phyloP scores from a whole-genome alignment of 345 rosid species.

The Rhodamnia argentea region DNA sequence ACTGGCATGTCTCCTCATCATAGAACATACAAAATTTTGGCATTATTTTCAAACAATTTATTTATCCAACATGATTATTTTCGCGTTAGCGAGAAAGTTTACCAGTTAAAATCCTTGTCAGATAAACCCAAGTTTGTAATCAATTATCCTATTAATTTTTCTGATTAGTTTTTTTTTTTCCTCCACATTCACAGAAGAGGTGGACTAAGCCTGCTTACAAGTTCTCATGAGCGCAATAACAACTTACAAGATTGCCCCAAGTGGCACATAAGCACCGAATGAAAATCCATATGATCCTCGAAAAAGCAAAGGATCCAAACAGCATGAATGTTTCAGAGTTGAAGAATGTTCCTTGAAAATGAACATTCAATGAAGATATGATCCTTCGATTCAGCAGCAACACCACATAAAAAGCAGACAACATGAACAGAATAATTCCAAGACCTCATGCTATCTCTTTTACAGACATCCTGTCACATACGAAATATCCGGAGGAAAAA shows the following conservation, averaged over 20 bases:
- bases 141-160: neutral
- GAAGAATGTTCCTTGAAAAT: neutral
- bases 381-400: neutral
- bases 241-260: neutral
- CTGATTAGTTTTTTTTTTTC: neutral
- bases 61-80: neutral
- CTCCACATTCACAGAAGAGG: neutral
- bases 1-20: neutral
- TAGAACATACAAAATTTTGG: neutral
- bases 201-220: neutral
- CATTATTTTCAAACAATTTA: neutral
- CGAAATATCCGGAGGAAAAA: too few species aligned
- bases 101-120: neutral
- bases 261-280: neutral
- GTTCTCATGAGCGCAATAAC: neutral
- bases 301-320: neutral
- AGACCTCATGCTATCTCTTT: neutral
- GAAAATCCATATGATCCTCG: neutral
- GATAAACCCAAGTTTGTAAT: neutral
- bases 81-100: neutral
- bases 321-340: neutral
- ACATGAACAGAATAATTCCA: neutral
- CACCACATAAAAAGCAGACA: neutral
- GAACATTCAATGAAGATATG: neutral
- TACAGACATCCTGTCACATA: neutral